Conservation (phyloP, 345 rosid species). For the Hibiscus trionum region DNA sequence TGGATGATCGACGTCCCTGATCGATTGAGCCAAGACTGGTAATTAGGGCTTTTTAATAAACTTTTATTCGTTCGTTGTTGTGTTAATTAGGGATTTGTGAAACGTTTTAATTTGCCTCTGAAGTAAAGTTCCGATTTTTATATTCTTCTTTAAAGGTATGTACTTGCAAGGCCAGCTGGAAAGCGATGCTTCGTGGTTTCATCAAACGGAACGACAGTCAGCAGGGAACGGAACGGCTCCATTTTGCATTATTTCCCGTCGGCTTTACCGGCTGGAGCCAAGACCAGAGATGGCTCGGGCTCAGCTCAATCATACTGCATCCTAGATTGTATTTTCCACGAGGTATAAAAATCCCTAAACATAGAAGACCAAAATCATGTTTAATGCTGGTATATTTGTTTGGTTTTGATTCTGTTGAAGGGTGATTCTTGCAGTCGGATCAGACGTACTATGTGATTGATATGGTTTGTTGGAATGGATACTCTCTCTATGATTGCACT, state of each 20-base stretch:
- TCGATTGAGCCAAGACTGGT: conserved; percentile 67
- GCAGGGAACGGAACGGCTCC: conserved; percentile 65
- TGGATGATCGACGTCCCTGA: conserved; percentile 98
- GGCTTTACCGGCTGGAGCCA: conserved; percentile 76
- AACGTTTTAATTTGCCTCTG: background rate
- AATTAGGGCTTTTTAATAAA: background rate
- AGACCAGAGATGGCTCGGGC: conserved; percentile 54
- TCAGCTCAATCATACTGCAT: conserved; percentile 69
- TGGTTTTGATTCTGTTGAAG: background rate
- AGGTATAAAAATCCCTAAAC: conserved; percentile 8
- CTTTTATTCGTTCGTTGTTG: background rate
- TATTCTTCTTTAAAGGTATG: conserved; percentile 43
- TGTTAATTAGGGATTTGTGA: background rate
- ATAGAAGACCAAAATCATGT: conserved; percentile 1
- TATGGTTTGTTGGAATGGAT: conserved; percentile 90
- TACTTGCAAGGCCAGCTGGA: conserved; percentile 78
- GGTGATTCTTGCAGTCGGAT: conserved; percentile 32
- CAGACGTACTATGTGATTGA: conserved; percentile 92
- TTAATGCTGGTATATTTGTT: background rate
- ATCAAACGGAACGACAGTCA: conserved; percentile 64
- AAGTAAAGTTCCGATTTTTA: background rate
- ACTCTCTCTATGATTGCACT: conserved; percentile 80
- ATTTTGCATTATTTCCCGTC: conserved; percentile 35
- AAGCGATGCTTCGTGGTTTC: conserved; percentile 87
- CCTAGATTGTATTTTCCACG: conserved; percentile 93